phyloP scores from a whole-genome alignment of 306 rosid genomes.

The Abrus pulchellus region DNA sequence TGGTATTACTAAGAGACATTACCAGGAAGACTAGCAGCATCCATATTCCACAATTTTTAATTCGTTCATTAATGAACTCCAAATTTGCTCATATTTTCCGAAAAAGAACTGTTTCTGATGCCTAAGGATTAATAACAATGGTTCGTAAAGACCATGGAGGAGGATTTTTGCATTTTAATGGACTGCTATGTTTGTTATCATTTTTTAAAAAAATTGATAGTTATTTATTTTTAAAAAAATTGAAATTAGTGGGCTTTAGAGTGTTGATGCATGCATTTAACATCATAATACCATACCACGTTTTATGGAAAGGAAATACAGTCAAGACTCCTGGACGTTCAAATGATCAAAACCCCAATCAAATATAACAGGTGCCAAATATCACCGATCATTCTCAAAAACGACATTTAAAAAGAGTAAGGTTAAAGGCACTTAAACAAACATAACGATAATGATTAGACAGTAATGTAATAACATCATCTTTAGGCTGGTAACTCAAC shows the following conservation, averaged over 20 bases:
- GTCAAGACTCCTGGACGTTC: no score
- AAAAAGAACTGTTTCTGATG: neutral
- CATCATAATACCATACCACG: no score
- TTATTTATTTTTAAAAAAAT: no score
- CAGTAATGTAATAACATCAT: neutral
- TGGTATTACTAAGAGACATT: neutral
- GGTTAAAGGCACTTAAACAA: neutral
- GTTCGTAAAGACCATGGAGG: neutral
- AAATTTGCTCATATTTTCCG: no score
- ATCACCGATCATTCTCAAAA: no score
- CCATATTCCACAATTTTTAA: neutral
- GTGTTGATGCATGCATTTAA: no score
- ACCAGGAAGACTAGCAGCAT: constrained; percentile 22
- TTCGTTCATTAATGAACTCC: neutral
- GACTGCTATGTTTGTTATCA: neutral
- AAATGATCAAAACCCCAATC: no score
- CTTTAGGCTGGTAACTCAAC: neutral
- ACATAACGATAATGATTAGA: constrained; percentile 6
- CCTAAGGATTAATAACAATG: neutral
- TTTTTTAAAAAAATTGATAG: no score
- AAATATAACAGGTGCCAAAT: no score
- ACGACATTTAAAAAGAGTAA: neutral
- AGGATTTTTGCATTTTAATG: neutral
- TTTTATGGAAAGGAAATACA: no score
- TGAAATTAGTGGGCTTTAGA: no score